phyloP scores from a whole-genome alignment of 306 rosid genomes.

The Cicer bijugum region DNA sequence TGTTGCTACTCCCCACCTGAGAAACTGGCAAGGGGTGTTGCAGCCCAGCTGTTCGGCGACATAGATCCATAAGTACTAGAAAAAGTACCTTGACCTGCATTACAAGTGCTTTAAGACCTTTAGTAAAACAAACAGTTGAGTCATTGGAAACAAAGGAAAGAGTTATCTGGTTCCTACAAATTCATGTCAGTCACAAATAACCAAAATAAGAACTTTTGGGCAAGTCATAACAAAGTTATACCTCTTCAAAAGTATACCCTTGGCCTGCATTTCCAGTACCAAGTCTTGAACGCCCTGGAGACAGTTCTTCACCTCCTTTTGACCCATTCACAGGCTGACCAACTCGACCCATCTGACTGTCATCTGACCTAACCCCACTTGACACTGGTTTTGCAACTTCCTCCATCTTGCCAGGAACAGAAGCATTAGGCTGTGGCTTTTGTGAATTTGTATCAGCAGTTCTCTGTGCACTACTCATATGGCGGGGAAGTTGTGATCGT shows the following conservation, averaged over 20 bases:
- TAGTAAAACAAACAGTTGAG: conserved; percentile 15
- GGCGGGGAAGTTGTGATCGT: conserved; percentile 74
- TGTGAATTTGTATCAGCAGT: conserved; percentile 68
- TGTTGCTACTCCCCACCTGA: conserved; percentile 84
- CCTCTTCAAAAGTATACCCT: conserved; percentile 97
- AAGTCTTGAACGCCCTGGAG: conserved; percentile 67
- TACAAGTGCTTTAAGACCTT: conserved; percentile 37
- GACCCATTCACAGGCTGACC: conserved; percentile 66
- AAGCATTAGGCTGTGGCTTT: conserved; percentile 64
- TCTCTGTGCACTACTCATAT: conserved; percentile 60
- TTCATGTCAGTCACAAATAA: conserved; percentile 38
- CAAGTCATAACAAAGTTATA: conserved; percentile 36
- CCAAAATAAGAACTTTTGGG: conserved; percentile 31
- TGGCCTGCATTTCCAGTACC: conserved; percentile 98
- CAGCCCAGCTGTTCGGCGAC: conserved; percentile 75
- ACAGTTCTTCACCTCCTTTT: conserved; percentile 80
- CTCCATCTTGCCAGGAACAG: conserved; percentile 76
- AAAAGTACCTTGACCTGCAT: conserved; percentile 88
- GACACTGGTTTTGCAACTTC: conserved; percentile 69
- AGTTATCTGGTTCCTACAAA: conserved; percentile 10
- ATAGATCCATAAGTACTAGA: conserved; percentile 85
- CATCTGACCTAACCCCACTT: conserved; percentile 64
- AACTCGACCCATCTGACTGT: conserved; percentile 68
- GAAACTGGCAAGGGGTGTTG: conserved; percentile 89
- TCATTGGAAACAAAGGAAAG: conserved; percentile 25